Conservation (phyloP, 352 stramenopile species). For the Globisporangium sylvaticum region DNA sequence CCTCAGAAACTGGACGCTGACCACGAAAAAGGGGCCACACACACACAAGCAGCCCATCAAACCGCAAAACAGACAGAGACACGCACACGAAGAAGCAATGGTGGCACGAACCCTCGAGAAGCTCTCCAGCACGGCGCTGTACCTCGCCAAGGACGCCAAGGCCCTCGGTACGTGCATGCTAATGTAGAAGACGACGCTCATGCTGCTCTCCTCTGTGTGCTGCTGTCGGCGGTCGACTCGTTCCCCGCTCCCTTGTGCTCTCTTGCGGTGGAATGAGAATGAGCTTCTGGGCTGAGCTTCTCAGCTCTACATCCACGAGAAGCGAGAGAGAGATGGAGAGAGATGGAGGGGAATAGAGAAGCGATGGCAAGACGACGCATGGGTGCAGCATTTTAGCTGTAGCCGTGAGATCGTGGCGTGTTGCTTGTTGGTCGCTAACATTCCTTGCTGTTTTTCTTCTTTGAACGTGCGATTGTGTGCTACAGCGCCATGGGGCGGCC, state of each 20-base stretch:
- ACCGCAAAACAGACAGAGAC: conserved; percentile 13
- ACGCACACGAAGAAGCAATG: conserved; percentile 22
- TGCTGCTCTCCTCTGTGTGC: background rate
- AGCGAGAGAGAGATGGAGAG: background rate
- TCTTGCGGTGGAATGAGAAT: background rate
- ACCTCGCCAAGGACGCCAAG: conserved; percentile 52
- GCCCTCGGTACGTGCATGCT: conserved; percentile 37
- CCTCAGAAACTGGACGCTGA: conserved; percentile 9
- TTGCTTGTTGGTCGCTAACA: background rate
- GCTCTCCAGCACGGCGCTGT: conserved; percentile 33
- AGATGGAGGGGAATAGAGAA: background rate
- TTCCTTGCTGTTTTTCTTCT: background rate
- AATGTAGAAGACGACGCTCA: background rate
- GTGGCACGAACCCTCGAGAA: conserved; percentile 31
- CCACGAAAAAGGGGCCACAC: conserved; percentile 7
- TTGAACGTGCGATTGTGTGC: background rate
- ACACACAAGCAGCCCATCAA: background rate
- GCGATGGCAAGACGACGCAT: background rate
- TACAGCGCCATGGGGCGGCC: conserved; percentile 50
- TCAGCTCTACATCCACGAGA: background rate
- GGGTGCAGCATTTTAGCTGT: background rate
- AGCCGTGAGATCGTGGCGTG: background rate
- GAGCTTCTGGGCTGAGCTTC: background rate
- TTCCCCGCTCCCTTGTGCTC: background rate
- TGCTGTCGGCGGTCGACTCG: background rate